Base-by-base conservation (phyloP, 2,329 filamentous ascomycete genomes). In the Thielaviopsis ethacetica region DNA sequence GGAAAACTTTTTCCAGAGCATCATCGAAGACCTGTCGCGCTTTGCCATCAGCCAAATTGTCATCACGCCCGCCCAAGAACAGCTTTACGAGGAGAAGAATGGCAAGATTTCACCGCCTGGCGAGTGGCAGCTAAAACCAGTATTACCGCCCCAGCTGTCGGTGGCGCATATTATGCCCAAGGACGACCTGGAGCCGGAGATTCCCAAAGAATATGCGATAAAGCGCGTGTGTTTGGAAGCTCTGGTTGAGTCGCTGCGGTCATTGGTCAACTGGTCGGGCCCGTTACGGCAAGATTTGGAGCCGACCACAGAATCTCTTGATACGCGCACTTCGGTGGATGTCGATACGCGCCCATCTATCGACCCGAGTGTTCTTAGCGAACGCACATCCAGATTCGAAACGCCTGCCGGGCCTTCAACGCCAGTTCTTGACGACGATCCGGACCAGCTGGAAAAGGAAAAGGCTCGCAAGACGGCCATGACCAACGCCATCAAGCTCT, bases 1-100 rank as follows among this genome's bases (percentile, higher is more conserved):
- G 61, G 91, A 97, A 72, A 98, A 98, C 70, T 93, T 97, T 71
- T 98, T 95, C 69, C 93, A 98, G 71, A 85, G 81, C 21, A 84
- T 97, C 58, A 91, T 98, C 55, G 94, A 98, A 69, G 90, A 97
- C 70, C 75, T 98, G 19, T 93, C 91, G 34, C 86, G 85, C 65
- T 86, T 95, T 65, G 88, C 90, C 1, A 93, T 86, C 57, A 79
- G 84, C 10, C 84, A 91, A 0, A 84, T 95, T 4, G 70, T 82
- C 10, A 82, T 95, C 47, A 89, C 83, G 1, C 75, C 85, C 1
- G 71, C 82, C 34, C 87, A 95, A 65, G 89, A 96, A 68, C 87
- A 94, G 67, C 81, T 84, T 41, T 97, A 91, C 64, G 86, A 91
- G 67, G 91, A 97, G 55, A 82, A 83, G 63, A 82, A 84, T 61